Conservation (phyloP, 192 early-diverging fungal genomes). For the Funneliformis geosporum region DNA sequence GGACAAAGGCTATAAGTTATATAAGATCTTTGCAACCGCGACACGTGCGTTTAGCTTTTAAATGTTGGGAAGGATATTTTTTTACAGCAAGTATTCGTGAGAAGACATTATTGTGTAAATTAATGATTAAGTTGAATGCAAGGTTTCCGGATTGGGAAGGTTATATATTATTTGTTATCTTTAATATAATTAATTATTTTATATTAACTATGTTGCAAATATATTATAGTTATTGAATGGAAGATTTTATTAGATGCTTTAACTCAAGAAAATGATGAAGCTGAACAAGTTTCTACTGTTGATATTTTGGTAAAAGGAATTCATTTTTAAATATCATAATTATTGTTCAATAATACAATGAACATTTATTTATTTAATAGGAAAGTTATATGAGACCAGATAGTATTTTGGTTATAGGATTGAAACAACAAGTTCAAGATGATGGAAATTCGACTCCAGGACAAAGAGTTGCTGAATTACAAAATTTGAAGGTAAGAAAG, state of each 20-base stretch:
- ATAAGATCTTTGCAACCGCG: constrained; percentile 50
- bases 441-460: not conserved
- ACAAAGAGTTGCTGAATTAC: constrained; percentile 37
- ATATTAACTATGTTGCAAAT: not conserved
- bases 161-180: not conserved
- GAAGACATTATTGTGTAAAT: constrained; percentile 42
- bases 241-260: constrained; percentile 18
- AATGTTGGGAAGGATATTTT: constrained; percentile 62
- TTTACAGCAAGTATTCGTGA: constrained; percentile 39
- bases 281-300: constrained; percentile 6
- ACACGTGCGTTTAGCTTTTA: constrained; percentile 51
- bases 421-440: constrained; percentile 26
- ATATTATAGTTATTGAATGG: constrained; percentile 30
- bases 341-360: not conserved
- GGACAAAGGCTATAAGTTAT: constrained; percentile 53
- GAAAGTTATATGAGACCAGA: constrained; percentile 34
- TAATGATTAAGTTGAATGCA: constrained; percentile 58
- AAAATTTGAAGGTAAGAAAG: constrained; percentile 40
- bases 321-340: not conserved
- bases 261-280: constrained; percentile 23
- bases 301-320: constrained; percentile 29
- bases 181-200: not conserved
- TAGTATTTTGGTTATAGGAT: constrained; percentile 27
- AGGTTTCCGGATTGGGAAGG: constrained; percentile 57
- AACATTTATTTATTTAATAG: not conserved